phyloP scores from a whole-genome alignment of 768 basidiomycete genomes.

The Neoboletus magnificus region DNA sequence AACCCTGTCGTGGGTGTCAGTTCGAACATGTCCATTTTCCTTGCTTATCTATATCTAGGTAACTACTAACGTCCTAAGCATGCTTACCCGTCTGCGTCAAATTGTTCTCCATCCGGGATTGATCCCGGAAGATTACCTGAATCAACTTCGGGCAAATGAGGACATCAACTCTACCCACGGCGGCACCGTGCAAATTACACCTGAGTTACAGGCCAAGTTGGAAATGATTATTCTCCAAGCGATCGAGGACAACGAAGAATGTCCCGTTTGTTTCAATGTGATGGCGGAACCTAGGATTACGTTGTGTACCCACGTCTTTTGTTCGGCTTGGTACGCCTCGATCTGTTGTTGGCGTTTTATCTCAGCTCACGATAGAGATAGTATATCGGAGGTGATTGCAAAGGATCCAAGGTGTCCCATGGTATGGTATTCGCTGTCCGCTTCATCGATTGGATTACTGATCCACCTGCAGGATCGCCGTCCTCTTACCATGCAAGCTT shows the following conservation, averaged over 20 bases:
- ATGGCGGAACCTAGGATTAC: conserved; percentile 70
- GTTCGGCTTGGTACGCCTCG: conserved; percentile 56
- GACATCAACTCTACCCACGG: conserved; percentile 22
- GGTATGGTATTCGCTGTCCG: conserved; percentile 39
- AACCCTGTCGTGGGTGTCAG: conserved; percentile 38
- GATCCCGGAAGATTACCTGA: conserved; percentile 66
- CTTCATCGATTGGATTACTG: neutral
- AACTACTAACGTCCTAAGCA: conserved; percentile 67
- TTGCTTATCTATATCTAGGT: conserved; percentile 39
- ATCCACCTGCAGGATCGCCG: conserved; percentile 62
- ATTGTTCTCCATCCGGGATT: conserved; percentile 76
- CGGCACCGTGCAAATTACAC: conserved; percentile 41
- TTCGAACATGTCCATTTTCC: neutral
- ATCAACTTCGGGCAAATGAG: conserved; percentile 45
- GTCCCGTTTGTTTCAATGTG: conserved; percentile 68
- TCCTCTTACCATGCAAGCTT: conserved; percentile 46
- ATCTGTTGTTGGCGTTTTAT: neutral
- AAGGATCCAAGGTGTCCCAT: conserved; percentile 81
- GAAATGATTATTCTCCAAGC: conserved; percentile 58
- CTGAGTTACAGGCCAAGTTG: conserved; percentile 52
- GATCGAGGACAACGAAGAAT: conserved; percentile 81
- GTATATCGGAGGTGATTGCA: conserved; percentile 66
- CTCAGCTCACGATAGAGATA: conserved; percentile 23
- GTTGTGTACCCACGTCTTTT: conserved; percentile 69
- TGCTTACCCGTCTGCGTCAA: conserved; percentile 87